Evolutionary conservation across 805 yeast genomes (phyloP), one percentile per base, ranked within the genome.

Genomic region (Ogataea paraovalis): DNA sequence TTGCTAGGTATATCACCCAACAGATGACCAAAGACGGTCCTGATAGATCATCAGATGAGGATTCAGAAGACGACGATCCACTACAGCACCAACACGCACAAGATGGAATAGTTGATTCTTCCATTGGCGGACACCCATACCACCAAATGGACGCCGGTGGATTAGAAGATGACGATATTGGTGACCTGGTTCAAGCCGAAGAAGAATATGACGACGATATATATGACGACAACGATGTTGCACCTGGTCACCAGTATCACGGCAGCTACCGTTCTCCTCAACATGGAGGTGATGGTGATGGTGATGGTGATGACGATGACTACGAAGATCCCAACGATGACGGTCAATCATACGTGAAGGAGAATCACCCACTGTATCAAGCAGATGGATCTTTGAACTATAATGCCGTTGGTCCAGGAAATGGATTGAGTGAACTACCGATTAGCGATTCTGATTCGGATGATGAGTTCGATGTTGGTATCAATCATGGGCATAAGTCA

Each of bases 271-370:
- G 12, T 20, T 12, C 18, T 21, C 28, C 21, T 5, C 19, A 22
- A 14, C n/a, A 7, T n/a, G 16, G 13, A 13, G 36, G 20, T 6
- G 19, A 28, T 18, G 41, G 33, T 18, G 43, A 43, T 18, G 21
- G 28, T 30, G 46, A 44, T 12, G 74, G 71, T 25, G 77, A 75
- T 23, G 86, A 78, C 13, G 89, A 85, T 50, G 90, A 83, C 50
- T 84, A 85, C 57, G 80, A 79, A 56, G 91, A 85, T 60, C 91
- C 92, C 1, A 84, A 85, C 58, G 92, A 86, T 62, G 92, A 85
- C 58, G 92, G 92, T 0, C 80, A 79, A 59, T 82, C 87, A 1
- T 85, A 85, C 63, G 79, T 80, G 45, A 83, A 79, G 60, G 72
- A 75, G 21, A 68, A 74, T 37, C 79, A 82, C 56, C 84, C 87